Evolutionary conservation across 345 rosid species (phyloP).

Genomic region (Lenwebbia sp.): DNA sequence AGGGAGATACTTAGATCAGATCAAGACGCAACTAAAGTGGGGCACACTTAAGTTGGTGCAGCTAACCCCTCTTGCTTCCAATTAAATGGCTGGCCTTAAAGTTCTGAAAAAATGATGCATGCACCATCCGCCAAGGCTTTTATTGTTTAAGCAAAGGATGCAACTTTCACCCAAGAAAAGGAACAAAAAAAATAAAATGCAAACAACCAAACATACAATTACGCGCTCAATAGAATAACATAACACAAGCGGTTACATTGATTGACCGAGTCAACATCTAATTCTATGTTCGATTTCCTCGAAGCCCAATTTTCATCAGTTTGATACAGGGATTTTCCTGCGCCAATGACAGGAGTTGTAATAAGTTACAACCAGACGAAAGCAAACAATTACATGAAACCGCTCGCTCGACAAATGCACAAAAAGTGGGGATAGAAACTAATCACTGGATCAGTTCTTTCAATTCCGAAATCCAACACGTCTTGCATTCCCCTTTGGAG

Average conservation of each 20-base stretch:
- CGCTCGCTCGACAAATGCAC: background rate
- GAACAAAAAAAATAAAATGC: no score
- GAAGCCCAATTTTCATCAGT: background rate
- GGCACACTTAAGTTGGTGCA: background rate
- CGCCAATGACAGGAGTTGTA: background rate
- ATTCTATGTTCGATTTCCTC: background rate
- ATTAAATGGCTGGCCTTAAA: background rate
- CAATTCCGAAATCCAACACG: background rate
- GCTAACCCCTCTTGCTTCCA: background rate
- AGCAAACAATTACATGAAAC: background rate
- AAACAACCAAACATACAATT: background rate
- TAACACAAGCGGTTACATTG: background rate
- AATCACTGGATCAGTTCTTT: background rate
- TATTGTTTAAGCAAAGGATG: background rate
- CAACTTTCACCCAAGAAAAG: background rate
- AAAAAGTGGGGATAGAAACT: background rate
- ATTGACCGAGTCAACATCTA: background rate
- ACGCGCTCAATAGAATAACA: background rate
- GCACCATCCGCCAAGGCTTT: background rate
- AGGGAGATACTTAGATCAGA: background rate
- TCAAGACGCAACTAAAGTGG: background rate
- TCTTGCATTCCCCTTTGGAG: background rate
- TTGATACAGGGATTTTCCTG: background rate
- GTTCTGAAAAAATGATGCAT: background rate
- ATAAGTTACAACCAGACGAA: background rate